phyloP scores from a whole-genome alignment of 2,329 filamentous ascomycete species.

The Fusarium nygamai region DNA sequence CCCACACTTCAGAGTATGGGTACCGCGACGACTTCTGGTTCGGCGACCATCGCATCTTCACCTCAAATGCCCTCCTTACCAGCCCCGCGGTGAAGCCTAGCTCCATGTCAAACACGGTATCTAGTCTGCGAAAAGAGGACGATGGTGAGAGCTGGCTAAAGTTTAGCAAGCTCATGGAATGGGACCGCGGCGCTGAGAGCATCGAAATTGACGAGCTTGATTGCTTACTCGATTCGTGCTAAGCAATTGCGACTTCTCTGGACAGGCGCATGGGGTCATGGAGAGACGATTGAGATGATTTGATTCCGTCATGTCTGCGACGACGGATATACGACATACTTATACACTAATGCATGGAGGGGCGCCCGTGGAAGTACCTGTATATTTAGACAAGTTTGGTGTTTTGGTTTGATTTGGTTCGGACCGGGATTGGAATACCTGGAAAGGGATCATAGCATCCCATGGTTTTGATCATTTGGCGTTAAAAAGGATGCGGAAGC shows the following conservation, averaged over 20 bases:
- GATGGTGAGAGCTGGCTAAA: slow-evolving; percentile 54
- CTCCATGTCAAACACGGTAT: slow-evolving; percentile 36
- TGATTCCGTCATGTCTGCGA: slow-evolving; percentile 39
- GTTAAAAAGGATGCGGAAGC: slow-evolving; percentile 29
- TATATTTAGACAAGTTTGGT: slow-evolving; percentile 45
- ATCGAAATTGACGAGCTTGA: slow-evolving; percentile 95
- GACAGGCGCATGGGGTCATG: slow-evolving; percentile 34
- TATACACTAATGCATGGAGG: slow-evolving; percentile 41
- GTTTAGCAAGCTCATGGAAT: slow-evolving; percentile 56
- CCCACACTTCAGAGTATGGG: slow-evolving; percentile 46
- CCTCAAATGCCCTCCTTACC: slow-evolving; percentile 58
- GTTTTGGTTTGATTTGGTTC: slow-evolving; percentile 35
- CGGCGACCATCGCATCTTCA: slow-evolving; percentile 54
- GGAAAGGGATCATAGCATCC: slow-evolving; percentile 30
- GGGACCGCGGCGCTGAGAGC: slow-evolving; percentile 82
- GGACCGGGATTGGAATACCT: slow-evolving; percentile 36
- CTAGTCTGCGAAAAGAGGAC: slow-evolving; percentile 50
- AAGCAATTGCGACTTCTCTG: slow-evolving; percentile 43
- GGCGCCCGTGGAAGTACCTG: slow-evolving; percentile 45
- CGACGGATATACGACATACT: slow-evolving; percentile 35
- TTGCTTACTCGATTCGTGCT: slow-evolving; percentile 81
- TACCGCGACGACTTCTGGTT: slow-evolving; percentile 64
- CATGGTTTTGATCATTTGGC: slow-evolving; percentile 31
- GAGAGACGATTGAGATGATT: slow-evolving; percentile 36
- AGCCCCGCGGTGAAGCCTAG: slow-evolving; percentile 63